phyloP scores from a whole-genome alignment of 2,329 filamentous ascomycete species.

The Sporothrix humicola region DNA sequence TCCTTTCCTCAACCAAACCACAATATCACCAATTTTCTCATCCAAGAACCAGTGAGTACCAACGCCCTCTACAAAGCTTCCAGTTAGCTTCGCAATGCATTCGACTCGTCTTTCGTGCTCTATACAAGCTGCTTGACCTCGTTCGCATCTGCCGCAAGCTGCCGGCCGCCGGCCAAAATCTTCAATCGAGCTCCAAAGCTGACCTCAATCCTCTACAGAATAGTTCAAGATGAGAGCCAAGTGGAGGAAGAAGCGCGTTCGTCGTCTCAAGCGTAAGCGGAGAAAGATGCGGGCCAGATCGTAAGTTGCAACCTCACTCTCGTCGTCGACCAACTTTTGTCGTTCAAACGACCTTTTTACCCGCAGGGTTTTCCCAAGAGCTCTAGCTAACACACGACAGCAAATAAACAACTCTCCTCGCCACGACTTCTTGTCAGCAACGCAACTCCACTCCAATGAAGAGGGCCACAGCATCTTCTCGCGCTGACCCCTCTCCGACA shows the following conservation, averaged over 20 bases:
- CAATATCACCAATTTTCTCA: constrained; percentile 53
- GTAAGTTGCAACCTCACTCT: constrained; percentile 63
- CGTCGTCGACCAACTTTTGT: background rate
- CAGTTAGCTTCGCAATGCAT: background rate
- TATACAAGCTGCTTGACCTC: background rate
- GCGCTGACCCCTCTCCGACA: constrained; percentile 1
- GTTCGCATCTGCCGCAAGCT: background rate
- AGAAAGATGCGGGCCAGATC: constrained; percentile 99
- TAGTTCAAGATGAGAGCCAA: constrained; percentile 83
- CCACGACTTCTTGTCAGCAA: constrained; percentile 35
- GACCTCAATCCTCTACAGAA: constrained; percentile 38
- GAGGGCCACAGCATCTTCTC: constrained; percentile 10
- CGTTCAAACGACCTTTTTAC: background rate
- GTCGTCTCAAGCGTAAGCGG: constrained; percentile 99
- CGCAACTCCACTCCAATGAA: constrained; percentile 31
- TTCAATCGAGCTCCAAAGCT: constrained; percentile 27
- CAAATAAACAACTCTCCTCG: constrained; percentile 36
- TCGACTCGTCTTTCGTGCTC: background rate
- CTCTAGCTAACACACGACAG: constrained; percentile 29
- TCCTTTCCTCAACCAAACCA: constrained; percentile 43
- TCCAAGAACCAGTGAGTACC: constrained; percentile 48
- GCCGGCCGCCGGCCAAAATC: background rate
- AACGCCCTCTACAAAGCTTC: background rate
- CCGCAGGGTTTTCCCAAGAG: background rate
- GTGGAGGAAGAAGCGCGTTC: constrained; percentile 99